Conservation (phyloP, 345 rosid genomes). For the Acer negundo region DNA sequence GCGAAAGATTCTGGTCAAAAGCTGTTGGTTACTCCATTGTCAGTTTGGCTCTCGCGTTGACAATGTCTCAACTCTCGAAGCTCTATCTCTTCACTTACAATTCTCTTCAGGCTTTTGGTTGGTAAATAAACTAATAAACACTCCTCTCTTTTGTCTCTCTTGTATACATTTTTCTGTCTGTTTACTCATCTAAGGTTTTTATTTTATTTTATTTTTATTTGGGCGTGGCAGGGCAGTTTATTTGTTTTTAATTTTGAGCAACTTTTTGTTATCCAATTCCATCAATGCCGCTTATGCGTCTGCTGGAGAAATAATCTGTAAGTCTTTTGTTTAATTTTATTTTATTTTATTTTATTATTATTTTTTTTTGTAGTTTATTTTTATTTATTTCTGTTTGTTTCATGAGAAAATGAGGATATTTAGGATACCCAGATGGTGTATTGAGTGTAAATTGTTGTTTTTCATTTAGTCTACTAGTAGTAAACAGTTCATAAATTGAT, state of each 20-base stretch:
- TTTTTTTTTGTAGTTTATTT: too few species aligned
- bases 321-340: conserved; percentile 21
- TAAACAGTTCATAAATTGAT: neutral
- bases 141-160: neutral
- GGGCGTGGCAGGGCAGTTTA: conserved; percentile 47
- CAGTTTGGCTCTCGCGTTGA: too few species aligned
- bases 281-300: conserved; percentile 59
- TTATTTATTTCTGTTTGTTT: too few species aligned
- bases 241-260: conserved; percentile 41
- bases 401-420: neutral
- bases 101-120: conserved; percentile 64
- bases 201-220: too few species aligned
- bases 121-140: conserved; percentile 32
- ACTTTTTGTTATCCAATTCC: conserved; percentile 38
- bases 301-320: conserved; percentile 68
- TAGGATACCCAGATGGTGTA: neutral
- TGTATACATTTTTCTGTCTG: neutral
- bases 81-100: conserved; percentile 76
- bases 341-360: too few species aligned
- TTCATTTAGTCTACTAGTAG: too few species aligned
- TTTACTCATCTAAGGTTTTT: neutral
- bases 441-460: too few species aligned
- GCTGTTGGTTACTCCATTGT: neutral
- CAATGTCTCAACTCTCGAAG: conserved; percentile 36
- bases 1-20: neutral